Base-by-base conservation (phyloP, 1,284 basidiomycete species). In the Melanopsichium pennsylvanicum region DNA sequence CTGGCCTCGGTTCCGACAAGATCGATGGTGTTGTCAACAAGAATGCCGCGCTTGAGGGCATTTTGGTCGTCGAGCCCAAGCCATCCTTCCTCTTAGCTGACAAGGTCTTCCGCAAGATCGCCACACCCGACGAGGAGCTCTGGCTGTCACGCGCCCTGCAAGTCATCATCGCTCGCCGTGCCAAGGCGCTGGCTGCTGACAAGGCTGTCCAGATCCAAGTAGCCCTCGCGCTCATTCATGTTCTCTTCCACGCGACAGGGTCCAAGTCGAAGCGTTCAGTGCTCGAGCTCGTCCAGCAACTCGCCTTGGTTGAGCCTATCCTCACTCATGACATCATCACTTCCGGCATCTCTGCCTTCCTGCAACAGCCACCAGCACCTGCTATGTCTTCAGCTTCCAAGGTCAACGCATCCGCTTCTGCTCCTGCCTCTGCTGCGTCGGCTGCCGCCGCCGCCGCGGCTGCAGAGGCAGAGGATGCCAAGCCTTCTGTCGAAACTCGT, bases 41-140 rank as follows among this genome's bases (percentile, higher is more conserved):
- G 22, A 66, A 71, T 19, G 68, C 61, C 15, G 57, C 54, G 7
- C 43, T 73, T 19, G 54, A 70, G 21, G 54, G 52, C 18, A 61
- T 80, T 15, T 36, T 75, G 12, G 51, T 59, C 9, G 47, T 58
- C 23, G 51, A 52, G 9, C 62, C 70, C 19, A 81, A 80, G 54
- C 72, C 74, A 16, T 78, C 78, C 36, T 81, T 81, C 63, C 70
- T 81, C 11, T 56, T 81, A 10, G 60, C 58, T 21, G 78, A 78
- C 23, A 75, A 76, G 58, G 73, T 81, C 33, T 64, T 61, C 43
- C 75, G 75, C 23, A 76, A 75, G 46, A 57, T 76, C 25, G 42
- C 66, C 13, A 61, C 70, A 2, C 54, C 50, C 0, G 71, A 70
- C 8, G 72, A 76, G 31, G 69, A 74, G 48, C 37, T 54, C n/a